phyloP scores from a whole-genome alignment of 164 flowering plant species.

The Protea cynaroides region DNA sequence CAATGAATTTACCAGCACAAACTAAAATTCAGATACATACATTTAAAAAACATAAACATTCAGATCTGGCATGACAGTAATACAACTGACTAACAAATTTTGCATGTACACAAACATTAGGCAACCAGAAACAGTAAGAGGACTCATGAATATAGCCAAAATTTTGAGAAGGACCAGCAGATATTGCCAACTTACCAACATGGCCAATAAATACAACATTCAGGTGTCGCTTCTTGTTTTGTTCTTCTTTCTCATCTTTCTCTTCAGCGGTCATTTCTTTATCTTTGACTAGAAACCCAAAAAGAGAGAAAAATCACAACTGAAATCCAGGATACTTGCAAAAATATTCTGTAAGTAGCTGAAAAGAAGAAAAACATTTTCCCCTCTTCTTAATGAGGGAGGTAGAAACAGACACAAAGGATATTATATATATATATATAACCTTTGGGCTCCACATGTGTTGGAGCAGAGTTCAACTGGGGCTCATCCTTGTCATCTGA shows the following conservation, averaged over 20 bases:
- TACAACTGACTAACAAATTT: too few species aligned
- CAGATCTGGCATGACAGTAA: too few species aligned
- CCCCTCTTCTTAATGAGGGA: neutral
- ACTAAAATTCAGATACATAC: too few species aligned
- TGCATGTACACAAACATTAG: too few species aligned
- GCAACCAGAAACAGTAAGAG: too few species aligned
- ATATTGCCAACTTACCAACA: conserved; percentile 44
- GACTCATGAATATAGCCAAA: too few species aligned
- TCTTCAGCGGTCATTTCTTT: conserved; percentile 31
- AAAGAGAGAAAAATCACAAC: too few species aligned
- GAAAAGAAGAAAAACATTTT: neutral
- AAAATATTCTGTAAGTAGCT: neutral
- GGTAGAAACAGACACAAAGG: neutral
- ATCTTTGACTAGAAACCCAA: conserved; percentile 19
- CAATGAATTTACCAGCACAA: too few species aligned
- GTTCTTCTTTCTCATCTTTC: conserved; percentile 21
- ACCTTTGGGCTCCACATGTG: conserved; percentile 28
- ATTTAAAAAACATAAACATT: too few species aligned
- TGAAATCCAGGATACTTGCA: neutral
- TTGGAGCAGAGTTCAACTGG: conserved; percentile 9
- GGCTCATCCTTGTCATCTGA: conserved; percentile 9
- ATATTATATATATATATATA: neutral
- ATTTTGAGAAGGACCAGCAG: too few species aligned
- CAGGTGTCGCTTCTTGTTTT: conserved; percentile 53
- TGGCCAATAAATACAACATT: conserved; percentile 83